Evolutionary conservation across 345 rosid species (phyloP), one percentile per base, ranked within the genome.

Genomic region (Acer yangbiense): DNA sequence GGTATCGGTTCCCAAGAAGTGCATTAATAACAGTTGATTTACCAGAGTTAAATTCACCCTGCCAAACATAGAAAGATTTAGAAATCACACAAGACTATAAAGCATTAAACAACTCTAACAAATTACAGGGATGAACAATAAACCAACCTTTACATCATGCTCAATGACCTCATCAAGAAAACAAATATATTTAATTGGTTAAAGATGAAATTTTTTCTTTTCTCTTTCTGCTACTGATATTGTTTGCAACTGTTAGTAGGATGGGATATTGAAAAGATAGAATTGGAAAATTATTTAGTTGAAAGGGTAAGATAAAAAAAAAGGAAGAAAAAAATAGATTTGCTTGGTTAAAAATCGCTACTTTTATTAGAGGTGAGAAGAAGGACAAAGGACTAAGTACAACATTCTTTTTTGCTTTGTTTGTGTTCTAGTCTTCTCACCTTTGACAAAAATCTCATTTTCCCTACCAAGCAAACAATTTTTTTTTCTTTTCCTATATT

Each of bases 41-140:
- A 35, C 99, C 99, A 13, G 99, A 92, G 82, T 94, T 96, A 71
- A 91, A 94, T 76, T 96, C 99, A 79, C 99, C 98, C 99, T 96
- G 84, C 64, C 43, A 71, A 76, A 77, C 60, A 68, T 76, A 83
- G 63, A 80, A 76, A 58, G 35, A 75, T 29, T 68, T 65, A 68
- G 27, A 76, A 80, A 3, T 69, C 72, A 72, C 2, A 25, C 21
- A n/a, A 73, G 17, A 75, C 64, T 48, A 14, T 50, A 63, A 63
- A 48, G 65, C 18, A 43, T 43, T 18, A 74, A 44, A 60, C 55
- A 79, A 68, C 65, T 43, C 61, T 58, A 20, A 65, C 21, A 70
- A 77, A 54, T 50, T 35, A 66, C 39, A 73, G 71, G 55, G 73
- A 74, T 32, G 46, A 79, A 76, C 35, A 64, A 27, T 67, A 32